These are phyloP conservation scores for Fagopyrum homotropicum DNA, from an alignment of 148 eudicot species.

Conservation along the genomic window DNA sequence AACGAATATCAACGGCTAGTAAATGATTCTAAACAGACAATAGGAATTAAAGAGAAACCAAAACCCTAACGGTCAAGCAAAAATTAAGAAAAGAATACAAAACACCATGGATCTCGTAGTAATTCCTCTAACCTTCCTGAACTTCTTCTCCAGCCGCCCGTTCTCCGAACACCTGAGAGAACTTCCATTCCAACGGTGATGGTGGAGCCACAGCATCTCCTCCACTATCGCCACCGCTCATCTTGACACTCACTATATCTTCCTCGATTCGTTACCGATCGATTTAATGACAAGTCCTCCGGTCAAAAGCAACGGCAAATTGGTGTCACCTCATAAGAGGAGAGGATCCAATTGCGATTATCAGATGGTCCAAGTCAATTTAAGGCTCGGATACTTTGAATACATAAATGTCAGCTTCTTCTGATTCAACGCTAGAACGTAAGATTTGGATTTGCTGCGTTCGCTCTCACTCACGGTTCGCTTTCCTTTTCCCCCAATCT, in stretches of 20 bases:
- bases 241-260: conserved; percentile 27
- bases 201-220: conserved; percentile 39
- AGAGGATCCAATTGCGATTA: background rate
- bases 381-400: conserved; percentile 12
- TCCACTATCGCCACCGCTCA: conserved; percentile 56
- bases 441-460: conserved; percentile 28
- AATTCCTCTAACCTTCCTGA: conserved; percentile 62
- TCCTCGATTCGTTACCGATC: conserved; percentile 11
- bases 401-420: conserved; percentile 28
- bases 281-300: conserved; percentile 14
- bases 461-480: background rate
- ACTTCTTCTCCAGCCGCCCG: conserved; percentile 91
- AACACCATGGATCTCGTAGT: conserved; percentile 10
- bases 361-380: conserved; percentile 14
- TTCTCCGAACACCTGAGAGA: conserved; percentile 92
- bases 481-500: background rate
- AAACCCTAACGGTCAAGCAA: conserved; percentile 16
- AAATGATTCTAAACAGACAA: background rate
- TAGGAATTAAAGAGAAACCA: background rate
- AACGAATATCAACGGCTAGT: background rate
- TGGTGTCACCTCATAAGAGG: conserved; percentile 15
- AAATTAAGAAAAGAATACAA: background rate
- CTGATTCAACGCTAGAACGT: conserved; percentile 27
- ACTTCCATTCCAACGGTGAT: conserved; percentile 75
- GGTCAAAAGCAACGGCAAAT: conserved; percentile 16